Base-by-base conservation (phyloP, 305 asterid genomes). In the Solanum aculeatissimum region DNA sequence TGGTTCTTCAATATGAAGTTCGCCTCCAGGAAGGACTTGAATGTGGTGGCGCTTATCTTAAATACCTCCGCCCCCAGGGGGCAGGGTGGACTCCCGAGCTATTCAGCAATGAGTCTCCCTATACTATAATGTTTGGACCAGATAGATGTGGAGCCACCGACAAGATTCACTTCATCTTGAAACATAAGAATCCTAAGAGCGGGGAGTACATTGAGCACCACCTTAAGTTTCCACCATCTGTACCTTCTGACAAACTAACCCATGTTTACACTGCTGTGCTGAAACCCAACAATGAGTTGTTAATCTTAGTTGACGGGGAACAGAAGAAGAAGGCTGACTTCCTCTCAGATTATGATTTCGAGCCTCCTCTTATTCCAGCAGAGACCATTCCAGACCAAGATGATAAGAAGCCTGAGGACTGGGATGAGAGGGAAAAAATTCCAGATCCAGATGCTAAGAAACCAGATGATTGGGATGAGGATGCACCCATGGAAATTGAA, bases 381-480 rank as follows among this genome's bases (percentile, higher is more conserved):
- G 90, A 92, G 92, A 97, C 98, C 15, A 97, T 97, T 84, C 97
- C 98, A 21, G 98, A 97, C 80, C 98, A 98, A 14, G 99, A 95
- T 85, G 99, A 97, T 65, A 91, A 90, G 91, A 97, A 92, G 83
- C 99, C 99, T 5, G 99, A 93, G 88, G 98, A 97, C 83, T 97
- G 99, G 99, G 99, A 97, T 80, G 99, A 97, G 91, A 92, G 97
- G 81, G 93, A 89, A 15, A 89, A 93, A 87, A 97, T 95, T 80
- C 98, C 99, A 4, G 99, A 97, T 83, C 94, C 97, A 32, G 97
- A 93, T 2, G 98, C 98, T 53, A 91, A 89, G 69, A 97, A 97
- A 83, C 99, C 99, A 0, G 98, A 92, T 47, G 99, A 95, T 80
- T 97, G 99, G 99, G 99, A 97, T 60, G 99, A 97, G 91, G 92